Percentiles rank a stretch among this genome's conserved stretches.
These are phyloP conservation scores for Punctularia strigosozonata DNA, from an alignment of 768 basidiomycete species.

Conservation along the genomic window DNA sequence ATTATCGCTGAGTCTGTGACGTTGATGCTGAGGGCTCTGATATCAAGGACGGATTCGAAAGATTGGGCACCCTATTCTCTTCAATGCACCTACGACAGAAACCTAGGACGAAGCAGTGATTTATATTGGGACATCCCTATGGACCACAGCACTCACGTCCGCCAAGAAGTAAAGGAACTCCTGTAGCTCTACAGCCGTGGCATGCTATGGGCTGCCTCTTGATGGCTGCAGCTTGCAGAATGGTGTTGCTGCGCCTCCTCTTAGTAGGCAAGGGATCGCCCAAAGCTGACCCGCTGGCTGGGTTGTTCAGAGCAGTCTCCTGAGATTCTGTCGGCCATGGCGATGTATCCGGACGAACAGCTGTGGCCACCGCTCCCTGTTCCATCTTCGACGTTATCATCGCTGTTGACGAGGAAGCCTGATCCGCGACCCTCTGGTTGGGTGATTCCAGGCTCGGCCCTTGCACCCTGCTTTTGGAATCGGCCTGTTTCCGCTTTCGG, in stretches of 20 bases:
- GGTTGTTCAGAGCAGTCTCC: too few relatives aligned
- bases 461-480: too few relatives aligned
- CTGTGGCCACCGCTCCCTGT: too few relatives aligned
- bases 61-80: slow-evolving; percentile 27
- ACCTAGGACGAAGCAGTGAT: slow-evolving; percentile 28
- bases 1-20: slow-evolving; percentile 3
- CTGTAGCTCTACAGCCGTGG: slow-evolving; percentile 46
- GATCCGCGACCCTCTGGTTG: too few relatives aligned
- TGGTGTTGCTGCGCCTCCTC: slow-evolving; percentile 31
- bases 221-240: slow-evolving; percentile 19
- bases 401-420: too few relatives aligned
- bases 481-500: too few relatives aligned
- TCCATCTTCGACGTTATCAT: too few relatives aligned
- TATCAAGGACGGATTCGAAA: background rate
- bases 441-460: too few relatives aligned
- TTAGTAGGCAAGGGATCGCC: slow-evolving; percentile 11
- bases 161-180: slow-evolving; percentile 67
- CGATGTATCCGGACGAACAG: too few relatives aligned
- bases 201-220: slow-evolving; percentile 40
- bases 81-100: slow-evolving; percentile 63
- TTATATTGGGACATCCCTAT: background rate
- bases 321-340: too few relatives aligned
- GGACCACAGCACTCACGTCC: slow-evolving; percentile 40
- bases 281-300: slow-evolving; percentile 2
- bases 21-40: background rate